Evolutionary conservation across 371 early-diverging fungal species (phyloP), one percentile per base, ranked within the genome.

Genomic region (Lichtheimia ornata): DNA sequence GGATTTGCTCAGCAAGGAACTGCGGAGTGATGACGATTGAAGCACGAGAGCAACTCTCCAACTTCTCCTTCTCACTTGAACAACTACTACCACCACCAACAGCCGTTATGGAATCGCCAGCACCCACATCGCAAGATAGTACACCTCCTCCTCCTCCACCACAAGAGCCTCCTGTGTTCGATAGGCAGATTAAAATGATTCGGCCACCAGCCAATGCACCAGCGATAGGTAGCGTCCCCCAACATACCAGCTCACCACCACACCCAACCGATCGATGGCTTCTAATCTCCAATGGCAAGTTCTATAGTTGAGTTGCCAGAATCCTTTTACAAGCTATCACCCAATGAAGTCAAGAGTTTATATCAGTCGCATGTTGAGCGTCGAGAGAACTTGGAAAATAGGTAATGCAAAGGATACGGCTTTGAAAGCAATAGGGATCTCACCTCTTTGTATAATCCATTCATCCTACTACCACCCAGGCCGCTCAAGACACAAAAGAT

Each of bases 401-500:
- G 56, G 81, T 71, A 66, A 69, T 22, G 22, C 22, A 59, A 27
- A 51, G 28, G 24, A 28, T 60, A 55, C 20, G 15, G 4, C 40
- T 15, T 4, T 14, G 6, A 15, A n/a, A 5, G 24, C 12, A 27
- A 27, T 28, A 28, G 3, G n/a, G 17, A 24, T n/a, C 50, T 28
- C 27, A 56, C 18, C 22, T 11, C 25, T 6, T n/a, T n/a, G n/a
- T n/a, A n/a, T n/a, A n/a, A n/a, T n/a, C n/a, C n/a, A n/a, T n/a
- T 4, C 11, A 41, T 35, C n/a, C 28, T 18, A 51, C 22, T 22
- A 15, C 18, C n/a, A n/a, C n/a, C n/a, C 50, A 77, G 78, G n/a
- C 82, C 82, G 44, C 67, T 81, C 22, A 76, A 74, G 49, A 81
- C 82, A 12, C 71, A 77, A 60, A 74, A 76, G 54, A 74, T 81